Base-by-base conservation (phyloP, 306 rosid species). In the Ormosia emarginata region DNA sequence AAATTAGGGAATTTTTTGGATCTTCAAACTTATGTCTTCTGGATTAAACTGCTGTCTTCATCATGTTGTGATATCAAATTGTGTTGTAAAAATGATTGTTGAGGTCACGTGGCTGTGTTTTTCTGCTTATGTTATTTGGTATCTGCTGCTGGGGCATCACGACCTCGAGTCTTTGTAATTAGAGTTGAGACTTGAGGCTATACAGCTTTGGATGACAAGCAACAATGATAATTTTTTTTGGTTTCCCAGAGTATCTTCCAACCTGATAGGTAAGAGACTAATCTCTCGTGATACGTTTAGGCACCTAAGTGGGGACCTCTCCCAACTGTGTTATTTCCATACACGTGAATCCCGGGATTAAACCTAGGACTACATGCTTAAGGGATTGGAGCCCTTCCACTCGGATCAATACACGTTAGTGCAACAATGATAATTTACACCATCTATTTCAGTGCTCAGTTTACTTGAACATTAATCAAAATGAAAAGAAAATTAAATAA, bases 41-140 rank as follows among this genome's bases (percentile, higher is more conserved):
- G 70, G 75, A 81, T 74, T 81, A 32, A 18, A 33, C 53, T 32
- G 62, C 44, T 71, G 55, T 10, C 71, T 70, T 67, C 33, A 63
- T 32, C 37, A 14, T 81, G 24, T 40, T 24, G 39, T 62, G 71
- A 32, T 70, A 58, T 40, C 50, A 64, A 65, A 59, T 14, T 65
- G 6, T 40, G 17, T 59, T 11, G 15, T 64, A 43, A 74, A 57
- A 17, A 30, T 44, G 15, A 43, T 53, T 3, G 2, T 40, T 36
- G 68, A 74, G 69, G 57, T 59, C 33, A 30, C 63, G 30, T 50
- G 30, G 49, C 33, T 12, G 0, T n/a, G 10, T 14, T 71, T 50
- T 15, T 14, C 49, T 71, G 44, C 77, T 43, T n/a, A 8, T 74
- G 41, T 30, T n/a, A n/a, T n/a, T 53, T 57, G 33, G n/a, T 50